Evolutionary conservation across 257 asterid species (phyloP), one percentile per base, ranked within the genome.

Genomic region (Eucommia ulmoides): DNA sequence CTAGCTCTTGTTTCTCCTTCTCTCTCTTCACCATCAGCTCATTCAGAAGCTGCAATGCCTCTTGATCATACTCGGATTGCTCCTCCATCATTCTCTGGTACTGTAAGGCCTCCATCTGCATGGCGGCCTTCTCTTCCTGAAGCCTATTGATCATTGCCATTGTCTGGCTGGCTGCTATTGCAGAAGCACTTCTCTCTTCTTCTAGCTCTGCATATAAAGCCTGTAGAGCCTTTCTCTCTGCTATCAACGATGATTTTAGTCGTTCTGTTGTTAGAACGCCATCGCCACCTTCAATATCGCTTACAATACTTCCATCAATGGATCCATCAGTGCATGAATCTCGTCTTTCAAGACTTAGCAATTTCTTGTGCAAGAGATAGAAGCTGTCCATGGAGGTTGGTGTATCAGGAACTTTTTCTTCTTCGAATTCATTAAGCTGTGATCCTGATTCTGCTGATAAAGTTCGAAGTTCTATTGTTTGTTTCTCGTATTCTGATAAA

Each of bases 61-160:
- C 99, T 69, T 91, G 99, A 64, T 91, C 99, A 15, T 91, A 91
- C 41, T 91, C 98, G 0, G 96, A 74, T 57, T 91, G 99, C 53
- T 91, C 99, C 52, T 91, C 99, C 99, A 91, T 91, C 99, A 91
- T 91, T 66, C 99, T 79, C 70, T 91, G 96, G 49, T 91, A 91
- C 73, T 91, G 99, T 60, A 86, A 65, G 18, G 99, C 96, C 61
- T 91, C 99, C 96, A 91, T 91, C 61, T 86, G 94, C 95, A 91
- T 78, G 8, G 94, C 96, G 0, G 95, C 94, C 61, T 83, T 91
- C 68, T 91, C 99, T 75, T 91, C 99, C 42, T 91, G 99, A 41
- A 91, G 95, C 21, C 95, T 56, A 51, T 83, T 86, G 51, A 91
- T 91, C 99, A 91, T 91, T 22, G 99, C 99, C 95, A 91, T 83